Conservation (phyloP, 768 basidiomycete species). For the Pholiota molesta region DNA sequence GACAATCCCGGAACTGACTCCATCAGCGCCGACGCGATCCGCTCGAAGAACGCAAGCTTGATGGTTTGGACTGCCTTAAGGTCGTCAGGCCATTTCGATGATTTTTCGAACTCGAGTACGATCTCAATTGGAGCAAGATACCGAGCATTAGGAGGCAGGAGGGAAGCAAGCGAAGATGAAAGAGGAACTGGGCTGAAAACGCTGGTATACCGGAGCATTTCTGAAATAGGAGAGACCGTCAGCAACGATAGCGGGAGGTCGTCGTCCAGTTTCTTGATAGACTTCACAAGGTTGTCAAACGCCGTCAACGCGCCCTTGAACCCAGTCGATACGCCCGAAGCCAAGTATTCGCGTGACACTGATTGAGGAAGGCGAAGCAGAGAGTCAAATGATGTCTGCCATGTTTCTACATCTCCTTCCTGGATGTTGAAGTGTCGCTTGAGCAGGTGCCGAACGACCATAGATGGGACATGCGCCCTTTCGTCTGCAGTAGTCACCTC, state of each 20-base stretch:
- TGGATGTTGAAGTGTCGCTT: constrained; percentile 73
- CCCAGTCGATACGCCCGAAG: constrained; percentile 47
- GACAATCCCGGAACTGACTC: constrained; percentile 48
- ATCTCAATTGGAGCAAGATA: constrained; percentile 74
- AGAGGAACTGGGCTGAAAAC: constrained; percentile 81
- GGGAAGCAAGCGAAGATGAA: constrained; percentile 49
- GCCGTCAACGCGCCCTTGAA: constrained; percentile 77
- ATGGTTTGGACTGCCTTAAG: constrained; percentile 90
- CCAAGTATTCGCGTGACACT: constrained; percentile 47
- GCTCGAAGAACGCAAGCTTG: constrained; percentile 91
- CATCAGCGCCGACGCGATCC: constrained; percentile 71
- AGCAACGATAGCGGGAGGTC: constrained; percentile 79
- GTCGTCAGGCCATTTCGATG: constrained; percentile 94
- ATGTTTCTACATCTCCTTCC: constrained; percentile 51
- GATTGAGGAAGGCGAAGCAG: constrained; percentile 61
- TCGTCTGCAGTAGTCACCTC: constrained; percentile 82
- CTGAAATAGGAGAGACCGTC: constrained; percentile 74
- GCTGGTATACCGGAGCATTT: constrained; percentile 80
- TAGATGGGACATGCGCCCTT: constrained; percentile 72
- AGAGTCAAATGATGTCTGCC: constrained; percentile 62
- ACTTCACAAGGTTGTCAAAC: constrained; percentile 77
- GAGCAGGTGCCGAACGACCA: constrained; percentile 78
- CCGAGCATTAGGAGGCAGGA: constrained; percentile 60
- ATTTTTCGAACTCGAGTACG: constrained; percentile 89
- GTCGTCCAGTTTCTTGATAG: constrained; percentile 72